Evolutionary conservation across 2,329 filamentous ascomycete species (phyloP).

Genomic region (Coniosporium tulheliwenetii): DNA sequence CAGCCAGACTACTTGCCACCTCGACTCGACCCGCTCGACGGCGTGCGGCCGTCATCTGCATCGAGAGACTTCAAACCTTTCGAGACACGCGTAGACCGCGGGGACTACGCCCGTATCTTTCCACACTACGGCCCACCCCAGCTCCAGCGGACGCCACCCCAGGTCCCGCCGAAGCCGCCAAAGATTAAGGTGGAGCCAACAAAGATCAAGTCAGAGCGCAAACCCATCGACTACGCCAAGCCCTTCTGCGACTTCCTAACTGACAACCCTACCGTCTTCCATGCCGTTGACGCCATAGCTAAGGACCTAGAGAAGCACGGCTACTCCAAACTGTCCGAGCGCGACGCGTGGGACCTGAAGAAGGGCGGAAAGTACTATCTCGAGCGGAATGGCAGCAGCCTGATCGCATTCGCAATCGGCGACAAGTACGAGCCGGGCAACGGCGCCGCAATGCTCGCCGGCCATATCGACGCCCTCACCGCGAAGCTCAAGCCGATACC

Average conservation of each 20-base stretch:
- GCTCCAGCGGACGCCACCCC: too few species aligned
- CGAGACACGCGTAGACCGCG: too few species aligned
- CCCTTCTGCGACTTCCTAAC: slow-evolving; percentile 81
- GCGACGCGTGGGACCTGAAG: slow-evolving; percentile 68
- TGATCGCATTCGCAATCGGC: slow-evolving; percentile 77
- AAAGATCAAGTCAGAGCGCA: background rate
- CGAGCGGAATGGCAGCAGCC: slow-evolving; percentile 68
- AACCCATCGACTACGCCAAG: slow-evolving; percentile 43
- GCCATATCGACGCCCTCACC: slow-evolving; percentile 85
- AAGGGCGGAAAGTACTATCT: slow-evolving; percentile 80
- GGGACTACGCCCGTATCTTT: too few species aligned
- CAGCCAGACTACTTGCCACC: too few species aligned
- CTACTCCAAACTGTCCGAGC: slow-evolving; percentile 64
- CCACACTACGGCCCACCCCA: too few species aligned
- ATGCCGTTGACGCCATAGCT: slow-evolving; percentile 68
- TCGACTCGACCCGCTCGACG: too few species aligned
- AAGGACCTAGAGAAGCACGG: slow-evolving; percentile 55
- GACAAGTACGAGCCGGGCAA: slow-evolving; percentile 69
- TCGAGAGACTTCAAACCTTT: background rate
- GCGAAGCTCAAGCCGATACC: slow-evolving; percentile 85
- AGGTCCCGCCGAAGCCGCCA: too few species aligned
- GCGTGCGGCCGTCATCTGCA: too few species aligned
- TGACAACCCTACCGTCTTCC: slow-evolving; percentile 85
- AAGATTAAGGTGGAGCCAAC: too few species aligned
- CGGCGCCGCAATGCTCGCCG: slow-evolving; percentile 75